Base-by-base conservation (phyloP, 1,139 yeast species). In the Scheffersomyces segobiensis region DNA sequence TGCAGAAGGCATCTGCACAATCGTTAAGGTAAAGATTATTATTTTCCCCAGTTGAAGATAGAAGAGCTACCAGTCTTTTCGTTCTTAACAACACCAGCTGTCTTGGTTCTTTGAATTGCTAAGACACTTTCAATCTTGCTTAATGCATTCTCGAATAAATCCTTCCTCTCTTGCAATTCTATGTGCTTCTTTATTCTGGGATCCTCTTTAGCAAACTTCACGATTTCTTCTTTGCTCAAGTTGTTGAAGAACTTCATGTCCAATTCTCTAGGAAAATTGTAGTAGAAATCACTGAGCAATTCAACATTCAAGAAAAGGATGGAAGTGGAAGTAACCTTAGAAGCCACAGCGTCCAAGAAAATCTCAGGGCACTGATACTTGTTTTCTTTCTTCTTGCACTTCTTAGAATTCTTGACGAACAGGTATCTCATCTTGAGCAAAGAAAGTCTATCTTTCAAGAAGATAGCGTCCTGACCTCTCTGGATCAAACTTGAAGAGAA, bases 361-460 rank as follows among this genome's bases (percentile, higher is more conserved):
- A 93, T 84, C 71, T 96, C 99, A 0, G 99, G 99, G 70, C 99
- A 96, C 66, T 88, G 89, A 71, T 88, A 92, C 73, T 91, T 93
- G 72, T 89, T 91, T 54, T 87, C 92, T 67, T 90, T 90, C 61
- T 82, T 79, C 65, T 86, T 87, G 77, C 99, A 95, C 63, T 76
- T 79, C 64, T 86, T 85, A 24, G 89, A 86, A 39, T 89, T 86
- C 69, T 89, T 91, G 57, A 95, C 77, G 55, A 93, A 88, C 62
- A 84, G 88, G 69, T 93, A 78, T 65, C 99, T 82, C 84, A 93
- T 83, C 59, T 86, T 83, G 59, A 96, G 75, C 46, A 93, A 78
- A 17, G 86, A 83, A n/a, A 88, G 73, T 59, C 99, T 82, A 64
- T 92, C 95, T 63, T 84, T 85, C 64, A 95, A 77, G 65, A 93